Conservation (phyloP, 345 rosid species). For the Noccaea caerulescens region DNA sequence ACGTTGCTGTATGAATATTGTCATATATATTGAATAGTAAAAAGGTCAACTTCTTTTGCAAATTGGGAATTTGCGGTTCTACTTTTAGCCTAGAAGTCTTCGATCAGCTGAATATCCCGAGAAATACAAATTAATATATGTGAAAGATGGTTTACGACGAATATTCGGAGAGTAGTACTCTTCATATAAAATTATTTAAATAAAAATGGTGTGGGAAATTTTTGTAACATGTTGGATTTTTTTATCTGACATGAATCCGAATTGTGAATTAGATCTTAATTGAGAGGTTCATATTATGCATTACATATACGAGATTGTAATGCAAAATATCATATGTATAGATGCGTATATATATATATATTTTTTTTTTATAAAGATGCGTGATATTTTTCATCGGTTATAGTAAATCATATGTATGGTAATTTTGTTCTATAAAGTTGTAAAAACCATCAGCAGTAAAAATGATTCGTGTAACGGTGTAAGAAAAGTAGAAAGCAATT, state of each 20-base stretch:
- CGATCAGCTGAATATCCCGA: constrained; percentile 34
- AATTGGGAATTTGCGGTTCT: constrained; percentile 18
- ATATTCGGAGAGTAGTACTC: constrained; percentile 33
- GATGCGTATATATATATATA: no score
- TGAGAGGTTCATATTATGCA: neutral
- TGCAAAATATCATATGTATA: no score
- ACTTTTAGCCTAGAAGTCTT: constrained; percentile 35
- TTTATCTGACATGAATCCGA: neutral
- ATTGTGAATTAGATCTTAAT: neutral
- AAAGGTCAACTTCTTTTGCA: constrained; percentile 38
- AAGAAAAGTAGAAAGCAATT: neutral
- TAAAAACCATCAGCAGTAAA: neutral
- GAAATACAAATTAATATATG: constrained; percentile 27
- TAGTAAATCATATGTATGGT: neutral
- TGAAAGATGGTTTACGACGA: constrained; percentile 23
- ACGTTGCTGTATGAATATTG: constrained; percentile 1
- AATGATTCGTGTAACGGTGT: neutral
- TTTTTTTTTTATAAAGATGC: no score
- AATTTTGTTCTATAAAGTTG: neutral
- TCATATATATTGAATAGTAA: constrained; percentile 19
- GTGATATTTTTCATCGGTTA: neutral
- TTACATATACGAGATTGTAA: neutral
- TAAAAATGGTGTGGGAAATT: neutral
- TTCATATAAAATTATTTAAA: neutral
- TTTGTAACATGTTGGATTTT: neutral